Percentiles rank a stretch among this genome's conserved stretches.
phyloP scores from a whole-genome alignment of 176 grass and related monocot species.

The Carex littledalei region DNA sequence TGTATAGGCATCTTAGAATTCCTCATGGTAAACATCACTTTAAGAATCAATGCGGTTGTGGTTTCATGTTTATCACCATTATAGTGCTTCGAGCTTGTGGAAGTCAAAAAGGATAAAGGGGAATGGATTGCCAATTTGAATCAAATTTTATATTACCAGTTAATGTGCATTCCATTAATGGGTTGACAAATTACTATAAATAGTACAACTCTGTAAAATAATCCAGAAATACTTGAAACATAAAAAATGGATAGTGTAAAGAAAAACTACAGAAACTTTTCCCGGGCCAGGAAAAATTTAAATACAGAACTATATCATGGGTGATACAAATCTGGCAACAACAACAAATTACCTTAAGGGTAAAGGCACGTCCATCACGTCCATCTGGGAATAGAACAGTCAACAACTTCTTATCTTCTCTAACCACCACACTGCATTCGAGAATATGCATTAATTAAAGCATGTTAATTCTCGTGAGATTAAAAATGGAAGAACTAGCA shows the following conservation, averaged over 20 bases:
- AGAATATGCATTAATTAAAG: slow-evolving; percentile 9
- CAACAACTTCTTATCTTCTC: slow-evolving; percentile 93
- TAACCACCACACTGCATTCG: slow-evolving; percentile 83
- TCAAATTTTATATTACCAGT: neutral
- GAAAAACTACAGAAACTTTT: neutral
- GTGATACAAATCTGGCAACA: neutral
- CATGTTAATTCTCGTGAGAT: neutral
- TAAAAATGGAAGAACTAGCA: neutral
- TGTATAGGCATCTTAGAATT: neutral
- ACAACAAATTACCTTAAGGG: slow-evolving; percentile 69
- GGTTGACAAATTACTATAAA: neutral
- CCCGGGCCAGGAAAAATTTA: neutral
- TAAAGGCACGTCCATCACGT: slow-evolving; percentile 93
- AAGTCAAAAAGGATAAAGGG: neutral
- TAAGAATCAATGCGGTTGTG: neutral
- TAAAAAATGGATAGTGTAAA: neutral
- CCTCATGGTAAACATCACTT: neutral
- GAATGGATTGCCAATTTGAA: neutral
- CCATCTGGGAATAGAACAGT: slow-evolving; percentile 99
- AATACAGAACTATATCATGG: neutral
- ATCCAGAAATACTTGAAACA: neutral
- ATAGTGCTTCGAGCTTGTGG: neutral
- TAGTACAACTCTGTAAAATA: neutral
- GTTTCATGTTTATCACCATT: neutral
- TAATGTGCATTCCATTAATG: neutral